A percentile compares a stretch with the other conserved stretches of the same genome.
Evolutionary conservation across 192 early-diverging fungal genomes (phyloP).

Genomic region (Mycoemilia scoparia): DNA sequence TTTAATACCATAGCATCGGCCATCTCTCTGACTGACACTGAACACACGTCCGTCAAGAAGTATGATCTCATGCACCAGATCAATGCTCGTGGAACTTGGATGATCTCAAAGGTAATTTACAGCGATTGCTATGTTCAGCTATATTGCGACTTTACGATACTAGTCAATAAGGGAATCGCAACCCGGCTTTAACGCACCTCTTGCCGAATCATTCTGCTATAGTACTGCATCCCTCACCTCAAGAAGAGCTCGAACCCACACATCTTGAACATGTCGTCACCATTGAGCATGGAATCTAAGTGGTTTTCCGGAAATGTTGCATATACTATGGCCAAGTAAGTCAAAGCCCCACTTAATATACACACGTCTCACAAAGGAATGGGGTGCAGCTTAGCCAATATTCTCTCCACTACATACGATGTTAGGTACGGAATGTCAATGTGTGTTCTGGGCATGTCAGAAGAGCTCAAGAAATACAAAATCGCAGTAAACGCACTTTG

Average conservation of each 20-base stretch:
- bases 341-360: slow-evolving; percentile 2
- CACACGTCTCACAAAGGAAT: too few relatives aligned
- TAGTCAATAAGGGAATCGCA: too few relatives aligned
- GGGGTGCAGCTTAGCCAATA: slow-evolving; percentile 16
- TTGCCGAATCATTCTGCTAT: slow-evolving; percentile 20
- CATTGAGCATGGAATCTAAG: slow-evolving; percentile 43
- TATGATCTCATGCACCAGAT: slow-evolving; percentile 61
- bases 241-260: slow-evolving; percentile 50
- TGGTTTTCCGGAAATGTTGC: slow-evolving; percentile 53
- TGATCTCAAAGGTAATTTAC: slow-evolving; percentile 46
- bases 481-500: slow-evolving; percentile 61
- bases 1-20: too few relatives aligned
- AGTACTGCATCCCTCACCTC: slow-evolving; percentile 52
- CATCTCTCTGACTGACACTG: slow-evolving; percentile 44
- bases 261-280: slow-evolving; percentile 55
- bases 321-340: slow-evolving; percentile 52
- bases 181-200: too few relatives aligned
- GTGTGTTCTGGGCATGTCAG: slow-evolving; percentile 49
- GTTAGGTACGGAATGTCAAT: slow-evolving; percentile 64
- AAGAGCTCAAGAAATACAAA: slow-evolving; percentile 41
- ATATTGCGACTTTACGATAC: too few relatives aligned
- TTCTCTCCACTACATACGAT: neutral
- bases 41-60: slow-evolving; percentile 34
- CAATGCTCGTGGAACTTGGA: slow-evolving; percentile 64
- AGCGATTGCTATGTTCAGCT: too few relatives aligned